These are phyloP conservation scores for Haematococcus sp. DNA, from an alignment of 139 green algal genomes.

Conservation along the genomic window DNA sequence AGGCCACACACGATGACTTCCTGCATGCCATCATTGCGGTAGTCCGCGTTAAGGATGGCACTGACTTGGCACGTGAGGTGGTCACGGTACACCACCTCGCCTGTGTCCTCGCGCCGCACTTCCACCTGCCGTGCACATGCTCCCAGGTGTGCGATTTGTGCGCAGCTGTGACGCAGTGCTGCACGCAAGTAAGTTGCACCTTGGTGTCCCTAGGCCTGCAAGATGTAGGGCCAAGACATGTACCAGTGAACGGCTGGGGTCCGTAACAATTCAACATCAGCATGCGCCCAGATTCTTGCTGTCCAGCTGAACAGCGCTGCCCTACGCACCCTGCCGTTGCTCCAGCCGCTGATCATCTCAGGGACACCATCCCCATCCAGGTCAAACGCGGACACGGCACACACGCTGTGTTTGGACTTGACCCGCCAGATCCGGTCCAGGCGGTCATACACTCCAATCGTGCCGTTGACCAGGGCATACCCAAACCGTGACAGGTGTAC, in stretches of 20 bases:
- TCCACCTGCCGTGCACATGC: slow-evolving; percentile 35
- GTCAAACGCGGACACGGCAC: slow-evolving; percentile 54
- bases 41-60: slow-evolving; percentile 60
- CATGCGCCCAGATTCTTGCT: not conserved
- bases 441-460: slow-evolving; percentile 66
- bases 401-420: slow-evolving; percentile 69
- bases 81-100: slow-evolving; percentile 70
- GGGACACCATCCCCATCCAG: slow-evolving; percentile 61
- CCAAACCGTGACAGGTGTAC: slow-evolving; percentile 44
- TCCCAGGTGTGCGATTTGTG: no score
- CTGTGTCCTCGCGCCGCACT: slow-evolving; percentile 50
- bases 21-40: slow-evolving; percentile 51
- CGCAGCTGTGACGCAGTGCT: no score
- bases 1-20: slow-evolving; percentile 61
- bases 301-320: slow-evolving; percentile 8
- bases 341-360: slow-evolving; percentile 79
- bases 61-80: slow-evolving; percentile 44
- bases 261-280: no score
- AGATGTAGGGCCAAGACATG: no score
- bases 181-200: no score
- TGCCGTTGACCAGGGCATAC: slow-evolving; percentile 76
- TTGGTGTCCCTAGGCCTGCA: no score
- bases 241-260: no score
- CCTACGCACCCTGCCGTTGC: slow-evolving; percentile 45
- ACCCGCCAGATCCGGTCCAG: slow-evolving; percentile 70